phyloP scores from a whole-genome alignment of 1,139 yeast genomes.

The Pichia kudriavzevii region DNA sequence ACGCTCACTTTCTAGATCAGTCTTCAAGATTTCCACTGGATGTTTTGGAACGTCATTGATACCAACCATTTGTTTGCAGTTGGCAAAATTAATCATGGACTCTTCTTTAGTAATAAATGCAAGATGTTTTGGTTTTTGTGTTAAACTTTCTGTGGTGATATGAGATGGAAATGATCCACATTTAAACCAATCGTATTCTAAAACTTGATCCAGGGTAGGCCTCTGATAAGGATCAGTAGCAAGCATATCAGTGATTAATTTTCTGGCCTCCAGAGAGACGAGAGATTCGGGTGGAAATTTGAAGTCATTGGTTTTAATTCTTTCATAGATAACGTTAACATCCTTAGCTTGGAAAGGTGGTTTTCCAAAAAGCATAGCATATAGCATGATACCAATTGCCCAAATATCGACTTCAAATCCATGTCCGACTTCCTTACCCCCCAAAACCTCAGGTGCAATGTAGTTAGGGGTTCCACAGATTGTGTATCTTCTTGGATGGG shows the following conservation, averaged over 20 bases:
- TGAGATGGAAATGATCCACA: slow-evolving; percentile 71
- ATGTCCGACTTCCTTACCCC: slow-evolving; percentile 84
- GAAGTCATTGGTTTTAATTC: slow-evolving; percentile 80
- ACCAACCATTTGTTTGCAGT: slow-evolving; percentile 59
- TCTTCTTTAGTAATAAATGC: slow-evolving; percentile 49
- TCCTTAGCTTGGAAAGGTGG: slow-evolving; percentile 98
- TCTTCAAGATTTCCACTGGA: slow-evolving; percentile 63
- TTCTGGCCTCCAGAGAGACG: slow-evolving; percentile 64
- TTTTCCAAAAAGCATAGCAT: slow-evolving; percentile 82
- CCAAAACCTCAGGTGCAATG: slow-evolving; percentile 93
- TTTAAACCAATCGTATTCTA: slow-evolving; percentile 77
- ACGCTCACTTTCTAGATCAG: slow-evolving; percentile 64
- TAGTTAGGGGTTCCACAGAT: slow-evolving; percentile 98
- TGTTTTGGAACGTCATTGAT: slow-evolving; percentile 43
- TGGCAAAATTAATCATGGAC: slow-evolving; percentile 63
- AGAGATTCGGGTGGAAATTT: slow-evolving; percentile 64
- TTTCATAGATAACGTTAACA: slow-evolving; percentile 85
- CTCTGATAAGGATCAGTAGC: slow-evolving; percentile 74
- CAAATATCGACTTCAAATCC: slow-evolving; percentile 92
- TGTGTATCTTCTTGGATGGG: slow-evolving; percentile 74
- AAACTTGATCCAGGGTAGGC: slow-evolving; percentile 72
- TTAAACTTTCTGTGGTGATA: slow-evolving; percentile 57
- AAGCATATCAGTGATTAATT: slow-evolving; percentile 63
- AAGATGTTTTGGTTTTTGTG: slow-evolving; percentile 50
- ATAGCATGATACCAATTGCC: slow-evolving; percentile 96